Evolutionary conservation across 108 stramenopile species (phyloP).

Genomic region (Cyclostephanos tholiformis): DNA sequence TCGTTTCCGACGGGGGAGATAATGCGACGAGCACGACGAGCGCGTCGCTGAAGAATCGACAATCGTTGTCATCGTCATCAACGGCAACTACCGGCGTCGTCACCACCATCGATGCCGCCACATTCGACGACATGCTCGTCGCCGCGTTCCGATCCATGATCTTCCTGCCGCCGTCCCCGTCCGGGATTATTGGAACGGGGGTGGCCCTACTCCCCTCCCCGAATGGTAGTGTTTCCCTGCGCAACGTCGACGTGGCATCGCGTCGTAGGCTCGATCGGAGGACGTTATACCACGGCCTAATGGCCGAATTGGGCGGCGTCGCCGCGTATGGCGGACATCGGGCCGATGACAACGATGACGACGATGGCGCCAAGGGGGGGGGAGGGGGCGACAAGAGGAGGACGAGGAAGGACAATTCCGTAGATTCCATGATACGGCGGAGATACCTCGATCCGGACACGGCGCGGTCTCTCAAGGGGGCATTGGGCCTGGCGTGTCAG

Average conservation of each 20-base stretch:
- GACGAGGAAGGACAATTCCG: conserved; percentile 29
- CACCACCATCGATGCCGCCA: conserved; percentile 38
- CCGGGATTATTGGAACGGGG: conserved; percentile 21
- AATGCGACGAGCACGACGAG: too few relatives aligned
- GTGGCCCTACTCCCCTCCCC: conserved; percentile 31
- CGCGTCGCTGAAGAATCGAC: too few relatives aligned
- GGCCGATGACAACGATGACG: background rate
- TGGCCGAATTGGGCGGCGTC: conserved; percentile 68
- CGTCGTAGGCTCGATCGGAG: conserved; percentile 75
- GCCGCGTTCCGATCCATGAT: conserved; percentile 63
- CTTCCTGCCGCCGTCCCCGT: conserved; percentile 51
- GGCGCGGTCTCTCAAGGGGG: conserved; percentile 64
- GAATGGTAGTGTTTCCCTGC: conserved; percentile 24
- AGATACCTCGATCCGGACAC: conserved; percentile 57
- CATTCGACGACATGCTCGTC: too few relatives aligned
- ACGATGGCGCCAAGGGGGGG: background rate
- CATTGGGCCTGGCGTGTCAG: conserved; percentile 79
- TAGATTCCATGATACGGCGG: conserved; percentile 50
- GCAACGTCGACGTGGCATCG: conserved; percentile 60
- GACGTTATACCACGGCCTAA: conserved; percentile 71
- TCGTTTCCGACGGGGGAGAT: too few relatives aligned
- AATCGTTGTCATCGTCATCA: too few relatives aligned
- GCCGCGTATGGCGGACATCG: conserved; percentile 14
- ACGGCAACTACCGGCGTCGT: background rate
- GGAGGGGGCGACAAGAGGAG: background rate